phyloP scores from a whole-genome alignment of 1,284 basidiomycete species.

The Lignosus rhinocerotis region DNA sequence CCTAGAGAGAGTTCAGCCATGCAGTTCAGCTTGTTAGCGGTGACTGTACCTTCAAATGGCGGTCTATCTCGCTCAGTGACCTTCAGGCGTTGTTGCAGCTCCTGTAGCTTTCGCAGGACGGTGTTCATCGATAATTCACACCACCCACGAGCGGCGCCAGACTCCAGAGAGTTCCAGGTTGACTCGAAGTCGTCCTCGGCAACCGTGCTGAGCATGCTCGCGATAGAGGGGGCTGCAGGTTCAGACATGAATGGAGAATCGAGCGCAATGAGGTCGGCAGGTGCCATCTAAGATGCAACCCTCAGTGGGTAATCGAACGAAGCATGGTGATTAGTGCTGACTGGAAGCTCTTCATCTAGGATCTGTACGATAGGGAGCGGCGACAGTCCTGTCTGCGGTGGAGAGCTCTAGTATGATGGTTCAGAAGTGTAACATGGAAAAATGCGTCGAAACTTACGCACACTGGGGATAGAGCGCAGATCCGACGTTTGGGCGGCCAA shows the following conservation, averaged over 20 bases:
- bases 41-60: constrained; percentile 57
- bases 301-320: neutral
- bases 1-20: constrained; percentile 37
- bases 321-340: neutral
- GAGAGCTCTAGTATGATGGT: constrained; percentile 17
- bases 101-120: constrained; percentile 53
- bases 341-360: constrained; percentile 26
- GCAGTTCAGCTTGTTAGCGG: neutral
- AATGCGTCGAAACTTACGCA: constrained; percentile 16
- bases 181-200: constrained; percentile 48
- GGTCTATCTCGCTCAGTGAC: constrained; percentile 52
- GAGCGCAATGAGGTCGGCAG: constrained; percentile 64
- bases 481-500: constrained; percentile 46
- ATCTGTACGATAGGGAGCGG: constrained; percentile 26
- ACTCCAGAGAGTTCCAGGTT: constrained; percentile 54
- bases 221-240: constrained; percentile 27
- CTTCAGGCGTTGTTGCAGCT: constrained; percentile 45
- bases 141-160: constrained; percentile 60
- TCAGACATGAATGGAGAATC: constrained; percentile 67
- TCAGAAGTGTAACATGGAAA: neutral
- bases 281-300: constrained; percentile 18
- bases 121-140: constrained; percentile 54
- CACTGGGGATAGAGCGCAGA: constrained; percentile 35
- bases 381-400: constrained; percentile 12
- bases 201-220: constrained; percentile 16